Evolutionary conservation across 1,284 basidiomycete genomes (phyloP), one percentile per base, ranked within the genome.

Genomic region (Sutorius eximius): DNA sequence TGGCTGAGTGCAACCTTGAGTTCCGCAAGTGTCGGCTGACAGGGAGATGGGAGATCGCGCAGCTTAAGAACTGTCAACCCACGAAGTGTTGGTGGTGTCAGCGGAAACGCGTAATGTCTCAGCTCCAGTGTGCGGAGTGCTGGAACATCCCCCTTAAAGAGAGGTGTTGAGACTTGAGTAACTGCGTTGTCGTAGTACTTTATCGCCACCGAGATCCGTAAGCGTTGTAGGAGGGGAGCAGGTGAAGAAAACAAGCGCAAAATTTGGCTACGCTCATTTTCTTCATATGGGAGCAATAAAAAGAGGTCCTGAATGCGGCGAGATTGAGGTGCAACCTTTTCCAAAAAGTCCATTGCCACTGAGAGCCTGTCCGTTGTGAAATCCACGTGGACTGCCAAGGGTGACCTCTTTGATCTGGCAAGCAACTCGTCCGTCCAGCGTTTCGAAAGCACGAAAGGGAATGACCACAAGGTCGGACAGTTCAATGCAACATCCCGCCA

Each of bases 401-500:
- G 66, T 16, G 61, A 63, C 42, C 53, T 63, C 57, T 71, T 74
- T 4, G 76, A 77, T 12, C 76, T 61, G 22, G 58, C 49, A 10
- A 78, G 56, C 60, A 77, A 70, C 49, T 68, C 69, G 36, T 69
- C 62, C 12, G 66, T 70, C 66, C 69, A 72, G 20, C 53, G 46
- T 8, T 56, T 63, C 12, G 61, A 65, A 16, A 54, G 58, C 16
- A 70, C 68, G 2, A 66, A 53, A n/a, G 72, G 56, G 48, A 51
- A 59, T 10, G 68, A 66, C 76, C 77, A 78, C 16, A 77, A 59
- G 10, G 57, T 54, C 0, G 72, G 61, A 50, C 62, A 68, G n/a
- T 52, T 63, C 15, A 75, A 48, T 6, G 74, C 71, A 20, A 73
- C 63, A 1, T 61, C 55, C 16, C 76, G 67, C 74, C 76, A 77